Percentiles rank a stretch among this genome's conserved stretches.
Conservation (phyloP, 345 rosid species). For the Salix brachista region DNA sequence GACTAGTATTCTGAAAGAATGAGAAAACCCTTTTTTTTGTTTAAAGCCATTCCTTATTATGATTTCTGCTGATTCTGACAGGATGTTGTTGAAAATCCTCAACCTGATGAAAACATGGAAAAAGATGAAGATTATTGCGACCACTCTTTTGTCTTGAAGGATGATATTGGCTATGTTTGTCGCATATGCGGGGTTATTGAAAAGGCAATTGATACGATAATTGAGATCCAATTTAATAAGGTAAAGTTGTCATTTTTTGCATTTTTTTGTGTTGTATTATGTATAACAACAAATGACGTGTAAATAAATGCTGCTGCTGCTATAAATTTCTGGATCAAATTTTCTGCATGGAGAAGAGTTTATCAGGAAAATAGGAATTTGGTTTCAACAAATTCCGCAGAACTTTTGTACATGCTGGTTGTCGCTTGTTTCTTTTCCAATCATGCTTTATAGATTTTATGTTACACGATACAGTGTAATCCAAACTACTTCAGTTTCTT, state of each 20-base stretch:
- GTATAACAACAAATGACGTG: background rate
- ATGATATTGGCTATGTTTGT: constrained; percentile 93
- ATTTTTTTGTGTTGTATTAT: background rate
- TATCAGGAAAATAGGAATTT: background rate
- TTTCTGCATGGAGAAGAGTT: background rate
- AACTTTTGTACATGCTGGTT: background rate
- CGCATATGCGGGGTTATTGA: constrained; percentile 75
- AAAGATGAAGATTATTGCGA: constrained; percentile 65
- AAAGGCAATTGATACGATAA: constrained; percentile 65
- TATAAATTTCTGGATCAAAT: background rate
- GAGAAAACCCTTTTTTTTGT: background rate
- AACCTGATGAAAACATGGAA: constrained; percentile 35
- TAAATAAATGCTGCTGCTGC: background rate
- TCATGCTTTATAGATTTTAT: constrained; percentile 1
- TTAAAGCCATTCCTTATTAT: background rate
- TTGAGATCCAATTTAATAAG: constrained; percentile 75
- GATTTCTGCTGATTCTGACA: constrained; percentile 27
- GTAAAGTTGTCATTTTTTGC: constrained; percentile 31
- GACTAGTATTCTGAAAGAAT: background rate
- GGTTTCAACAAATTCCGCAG: background rate
- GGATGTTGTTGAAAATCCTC: constrained; percentile 47
- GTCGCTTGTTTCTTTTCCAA: background rate
- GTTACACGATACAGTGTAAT: background rate
- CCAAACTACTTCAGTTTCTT: background rate
- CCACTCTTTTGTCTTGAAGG: constrained; percentile 74